Conservation (phyloP, 805 yeast genomes). For the Candida glaebosa region DNA sequence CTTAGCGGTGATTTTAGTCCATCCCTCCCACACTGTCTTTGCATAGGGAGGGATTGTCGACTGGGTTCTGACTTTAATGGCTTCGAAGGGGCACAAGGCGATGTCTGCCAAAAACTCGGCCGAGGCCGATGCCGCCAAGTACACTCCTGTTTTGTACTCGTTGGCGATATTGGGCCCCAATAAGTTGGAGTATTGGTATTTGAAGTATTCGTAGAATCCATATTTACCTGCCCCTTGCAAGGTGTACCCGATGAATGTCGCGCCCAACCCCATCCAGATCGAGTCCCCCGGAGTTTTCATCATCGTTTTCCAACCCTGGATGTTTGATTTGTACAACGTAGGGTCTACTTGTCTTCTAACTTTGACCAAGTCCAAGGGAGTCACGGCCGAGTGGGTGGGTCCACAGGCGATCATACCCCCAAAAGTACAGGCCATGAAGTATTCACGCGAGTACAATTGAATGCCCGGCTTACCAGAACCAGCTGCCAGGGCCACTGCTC, state of each 20-base stretch:
- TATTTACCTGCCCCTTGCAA: constrained; percentile 97
- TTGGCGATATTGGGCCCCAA: constrained; percentile 62
- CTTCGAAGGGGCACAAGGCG: constrained; percentile 89
- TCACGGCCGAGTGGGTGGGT: constrained; percentile 90
- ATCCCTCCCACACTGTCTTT: constrained; percentile 58
- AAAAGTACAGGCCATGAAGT: constrained; percentile 67
- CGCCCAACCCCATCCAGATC: constrained; percentile 84
- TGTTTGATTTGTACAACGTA: constrained; percentile 64
- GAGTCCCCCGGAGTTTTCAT: constrained; percentile 75
- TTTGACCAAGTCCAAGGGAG: constrained; percentile 91
- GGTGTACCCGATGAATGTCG: constrained; percentile 90
- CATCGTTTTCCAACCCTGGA: constrained; percentile 80
- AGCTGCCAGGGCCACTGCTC: too few relatives aligned
- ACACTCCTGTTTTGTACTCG: constrained; percentile 69
- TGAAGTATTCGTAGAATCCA: constrained; percentile 91
- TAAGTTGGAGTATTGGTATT: constrained; percentile 65
- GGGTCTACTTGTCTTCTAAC: constrained; percentile 89
- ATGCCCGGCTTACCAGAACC: constrained; percentile 25
- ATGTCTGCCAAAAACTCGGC: constrained; percentile 95
- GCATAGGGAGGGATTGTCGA: constrained; percentile 89
- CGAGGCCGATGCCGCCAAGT: constrained; percentile 80
- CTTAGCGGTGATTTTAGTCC: constrained; percentile 56
- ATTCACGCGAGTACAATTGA: constrained; percentile 56
- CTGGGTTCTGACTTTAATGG: constrained; percentile 91
- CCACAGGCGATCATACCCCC: constrained; percentile 92